Conservation (phyloP, 345 rosid species). For the Dipteronia dyeriana region DNA sequence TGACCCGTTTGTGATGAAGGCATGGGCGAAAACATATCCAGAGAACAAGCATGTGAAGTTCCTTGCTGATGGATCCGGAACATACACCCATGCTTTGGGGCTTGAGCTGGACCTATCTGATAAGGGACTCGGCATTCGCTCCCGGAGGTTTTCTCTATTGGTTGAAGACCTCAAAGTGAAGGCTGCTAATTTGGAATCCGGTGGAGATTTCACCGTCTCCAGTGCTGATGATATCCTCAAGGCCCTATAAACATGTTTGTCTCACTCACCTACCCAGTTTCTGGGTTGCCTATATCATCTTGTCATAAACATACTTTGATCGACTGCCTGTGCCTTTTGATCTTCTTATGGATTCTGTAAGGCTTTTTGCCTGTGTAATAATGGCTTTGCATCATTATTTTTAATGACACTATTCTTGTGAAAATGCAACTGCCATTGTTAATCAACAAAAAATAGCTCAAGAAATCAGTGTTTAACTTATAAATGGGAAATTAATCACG, state of each 20-base stretch:
- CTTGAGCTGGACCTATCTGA: conserved; percentile 87
- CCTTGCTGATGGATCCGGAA: conserved; percentile 87
- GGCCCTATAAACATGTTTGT: conserved; percentile 45
- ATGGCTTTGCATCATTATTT: neutral
- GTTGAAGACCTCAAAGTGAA: conserved; percentile 88
- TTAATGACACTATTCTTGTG: too few relatives aligned
- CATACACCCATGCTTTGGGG: conserved; percentile 81
- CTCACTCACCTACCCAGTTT: neutral
- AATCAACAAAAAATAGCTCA: too few relatives aligned
- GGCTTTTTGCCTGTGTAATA: neutral
- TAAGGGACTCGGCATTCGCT: conserved; percentile 88
- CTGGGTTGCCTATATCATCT: too few relatives aligned
- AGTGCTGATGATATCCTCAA: conserved; percentile 84
- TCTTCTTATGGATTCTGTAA: neutral
- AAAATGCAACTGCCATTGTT: too few relatives aligned
- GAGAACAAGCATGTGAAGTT: conserved; percentile 93
- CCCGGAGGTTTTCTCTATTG: conserved; percentile 83
- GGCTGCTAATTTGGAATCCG: conserved; percentile 87
- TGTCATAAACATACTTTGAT: too few relatives aligned
- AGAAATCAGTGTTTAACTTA: too few relatives aligned
- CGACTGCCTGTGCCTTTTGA: neutral
- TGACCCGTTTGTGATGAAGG: conserved; percentile 96
- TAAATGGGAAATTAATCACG: too few relatives aligned
- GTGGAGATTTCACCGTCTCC: conserved; percentile 88
- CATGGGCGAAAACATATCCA: conserved; percentile 92